A percentile compares a stretch with the other conserved stretches of the same genome.
These are phyloP conservation scores for Paramecium sonneborni DNA, from an alignment of 73 alveolate species.

Conservation along the genomic window DNA sequence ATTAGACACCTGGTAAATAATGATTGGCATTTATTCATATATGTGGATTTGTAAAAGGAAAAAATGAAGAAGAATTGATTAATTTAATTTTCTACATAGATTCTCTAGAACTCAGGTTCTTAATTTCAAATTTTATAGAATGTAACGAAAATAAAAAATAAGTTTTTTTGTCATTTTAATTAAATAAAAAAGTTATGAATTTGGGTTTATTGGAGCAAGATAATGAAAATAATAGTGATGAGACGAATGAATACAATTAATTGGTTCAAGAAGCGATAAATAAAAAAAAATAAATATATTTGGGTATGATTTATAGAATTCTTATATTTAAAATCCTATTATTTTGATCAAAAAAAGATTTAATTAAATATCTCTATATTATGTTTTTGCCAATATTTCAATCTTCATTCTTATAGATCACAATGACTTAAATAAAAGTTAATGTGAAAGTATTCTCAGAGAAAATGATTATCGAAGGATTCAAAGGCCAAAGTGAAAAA, in stretches of 20 bases:
- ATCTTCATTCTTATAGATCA: neutral
- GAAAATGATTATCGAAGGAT: neutral
- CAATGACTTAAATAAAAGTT: neutral
- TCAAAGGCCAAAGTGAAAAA: neutral
- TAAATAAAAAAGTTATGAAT: no score
- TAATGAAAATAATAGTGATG: no score
- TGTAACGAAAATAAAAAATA: conserved; percentile 6
- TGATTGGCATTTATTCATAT: conserved; percentile 92
- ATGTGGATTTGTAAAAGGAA: conserved; percentile 80
- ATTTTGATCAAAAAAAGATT: neutral
- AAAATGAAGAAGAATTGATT: conserved; percentile 13
- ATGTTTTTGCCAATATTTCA: neutral
- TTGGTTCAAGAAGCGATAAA: no score
- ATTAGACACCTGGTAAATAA: conserved; percentile 74
- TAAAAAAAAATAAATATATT: no score
- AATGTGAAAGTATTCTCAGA: neutral
- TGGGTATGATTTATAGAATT: no score
- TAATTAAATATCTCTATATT: neutral
- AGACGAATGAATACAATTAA: no score
- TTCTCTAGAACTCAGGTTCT: neutral
- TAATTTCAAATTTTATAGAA: conserved; percentile 19
- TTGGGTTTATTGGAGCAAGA: no score
- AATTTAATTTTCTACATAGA: neutral
- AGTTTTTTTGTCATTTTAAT: no score
- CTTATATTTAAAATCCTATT: neutral